A percentile compares a stretch with the other conserved stretches of the same genome.
phyloP scores from a whole-genome alignment of 208 protist species.

The Crithidia fasciculata region DNA sequence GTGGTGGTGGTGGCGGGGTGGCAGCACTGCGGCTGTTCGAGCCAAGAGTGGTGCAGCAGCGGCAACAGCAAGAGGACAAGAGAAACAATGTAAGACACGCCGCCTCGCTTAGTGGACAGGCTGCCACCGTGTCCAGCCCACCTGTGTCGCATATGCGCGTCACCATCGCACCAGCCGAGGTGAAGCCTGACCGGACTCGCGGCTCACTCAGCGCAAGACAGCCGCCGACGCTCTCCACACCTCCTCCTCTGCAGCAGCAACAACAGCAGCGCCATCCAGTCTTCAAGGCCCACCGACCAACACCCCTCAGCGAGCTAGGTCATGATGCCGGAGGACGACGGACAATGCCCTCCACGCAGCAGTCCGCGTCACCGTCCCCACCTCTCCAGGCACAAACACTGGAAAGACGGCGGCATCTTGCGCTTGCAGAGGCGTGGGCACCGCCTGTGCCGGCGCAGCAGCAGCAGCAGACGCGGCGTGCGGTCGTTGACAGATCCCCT shows the following conservation, averaged over 20 bases:
- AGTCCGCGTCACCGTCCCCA: background rate
- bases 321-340: background rate
- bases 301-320: background rate
- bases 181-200: background rate
- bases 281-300: background rate
- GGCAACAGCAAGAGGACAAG: background rate
- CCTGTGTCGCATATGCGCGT: background rate
- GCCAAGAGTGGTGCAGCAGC: slow-evolving; percentile 13
- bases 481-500: no score
- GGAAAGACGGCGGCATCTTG: background rate
- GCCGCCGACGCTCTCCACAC: background rate
- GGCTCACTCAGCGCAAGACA: background rate
- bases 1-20: no score
- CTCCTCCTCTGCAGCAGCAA: background rate
- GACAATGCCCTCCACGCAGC: background rate
- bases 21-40: slow-evolving; percentile 14
- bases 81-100: background rate
- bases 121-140: background rate
- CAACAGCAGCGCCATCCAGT: background rate
- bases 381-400: background rate
- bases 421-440: background rate
- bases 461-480: background rate
- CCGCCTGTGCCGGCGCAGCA: background rate
- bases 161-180: slow-evolving; percentile 1
- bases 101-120: background rate